Percentiles rank a stretch among this genome's conserved stretches.
Evolutionary conservation across 164 flowering plant genomes (phyloP).

Genomic region (Liriodendron chinense): DNA sequence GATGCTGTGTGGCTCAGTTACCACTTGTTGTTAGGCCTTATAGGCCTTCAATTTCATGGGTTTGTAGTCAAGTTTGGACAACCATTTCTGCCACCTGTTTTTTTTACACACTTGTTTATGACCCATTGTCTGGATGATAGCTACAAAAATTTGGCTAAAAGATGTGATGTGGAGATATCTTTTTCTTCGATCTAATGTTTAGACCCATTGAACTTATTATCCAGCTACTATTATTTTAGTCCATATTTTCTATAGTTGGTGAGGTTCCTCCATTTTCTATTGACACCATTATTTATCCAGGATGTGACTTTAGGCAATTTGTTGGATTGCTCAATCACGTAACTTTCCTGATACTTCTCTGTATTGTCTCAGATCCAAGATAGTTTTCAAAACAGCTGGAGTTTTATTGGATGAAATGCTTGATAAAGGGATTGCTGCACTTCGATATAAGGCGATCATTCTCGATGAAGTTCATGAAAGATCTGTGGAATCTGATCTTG

Average conservation of each 20-base stretch:
- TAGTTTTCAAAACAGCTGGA: constrained; percentile 95
- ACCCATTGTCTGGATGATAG: no score
- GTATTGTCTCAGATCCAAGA: constrained; percentile 55
- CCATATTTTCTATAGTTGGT: neutral
- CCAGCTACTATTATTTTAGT: no score
- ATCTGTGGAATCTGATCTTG: constrained; percentile 98
- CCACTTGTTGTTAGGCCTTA: no score
- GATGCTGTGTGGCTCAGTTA: no score
- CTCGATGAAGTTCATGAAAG: constrained; percentile 99
- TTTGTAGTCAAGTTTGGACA: no score
- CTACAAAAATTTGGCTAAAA: no score
- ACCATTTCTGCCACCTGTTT: no score
- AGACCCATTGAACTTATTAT: no score
- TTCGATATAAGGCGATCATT: constrained; percentile 79
- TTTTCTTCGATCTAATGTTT: no score
- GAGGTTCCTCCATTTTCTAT: neutral
- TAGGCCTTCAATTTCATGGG: no score
- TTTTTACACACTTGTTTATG: no score
- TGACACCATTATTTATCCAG: neutral
- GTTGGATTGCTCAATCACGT: neutral
- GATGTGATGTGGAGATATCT: no score
- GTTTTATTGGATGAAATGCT: constrained; percentile 96
- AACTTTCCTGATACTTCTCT: neutral
- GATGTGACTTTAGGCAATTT: neutral
- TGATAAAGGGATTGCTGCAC: constrained; percentile 80